phyloP scores from a whole-genome alignment of 108 stramenopile genomes.

The Nitzschia inconspicua region DNA sequence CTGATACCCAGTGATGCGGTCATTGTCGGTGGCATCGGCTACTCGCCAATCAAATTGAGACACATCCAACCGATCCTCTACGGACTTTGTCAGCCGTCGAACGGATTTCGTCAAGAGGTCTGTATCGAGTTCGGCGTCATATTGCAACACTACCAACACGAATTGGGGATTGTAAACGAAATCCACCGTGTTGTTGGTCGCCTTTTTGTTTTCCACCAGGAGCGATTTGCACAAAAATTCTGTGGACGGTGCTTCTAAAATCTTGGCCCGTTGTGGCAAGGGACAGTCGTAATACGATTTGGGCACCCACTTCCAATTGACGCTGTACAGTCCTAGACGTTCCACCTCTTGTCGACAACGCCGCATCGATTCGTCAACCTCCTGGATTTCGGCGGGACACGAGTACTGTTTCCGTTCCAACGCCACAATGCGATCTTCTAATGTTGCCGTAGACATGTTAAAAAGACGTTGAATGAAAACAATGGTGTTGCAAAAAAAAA shows the following conservation, averaged over 20 bases:
- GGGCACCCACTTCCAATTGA: slow-evolving; percentile 67
- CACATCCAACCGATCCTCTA: slow-evolving; percentile 42
- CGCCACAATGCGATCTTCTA: slow-evolving; percentile 23
- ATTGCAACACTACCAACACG: slow-evolving; percentile 78
- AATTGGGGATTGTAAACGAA: slow-evolving; percentile 58
- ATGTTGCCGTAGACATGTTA: slow-evolving; percentile 4
- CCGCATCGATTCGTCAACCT: slow-evolving; percentile 54
- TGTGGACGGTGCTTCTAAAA: slow-evolving; percentile 43
- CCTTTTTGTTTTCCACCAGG: slow-evolving; percentile 80
- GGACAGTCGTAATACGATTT: slow-evolving; percentile 54
- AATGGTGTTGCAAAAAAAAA: too few species aligned
- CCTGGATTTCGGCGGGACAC: slow-evolving; percentile 19
- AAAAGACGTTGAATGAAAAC: too few species aligned
- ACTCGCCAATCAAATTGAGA: slow-evolving; percentile 67
- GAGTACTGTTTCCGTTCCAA: slow-evolving; percentile 32
- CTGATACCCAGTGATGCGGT: slow-evolving; percentile 65
- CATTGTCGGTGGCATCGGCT: slow-evolving; percentile 62
- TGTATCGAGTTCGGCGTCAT: slow-evolving; percentile 62
- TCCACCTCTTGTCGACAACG: slow-evolving; percentile 60
- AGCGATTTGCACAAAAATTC: slow-evolving; percentile 66
- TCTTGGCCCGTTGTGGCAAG: slow-evolving; percentile 54
- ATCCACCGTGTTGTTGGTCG: slow-evolving; percentile 8
- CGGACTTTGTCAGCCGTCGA: slow-evolving; percentile 49
- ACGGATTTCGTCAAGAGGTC: slow-evolving; percentile 60
- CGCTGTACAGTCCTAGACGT: slow-evolving; percentile 34